These are phyloP conservation scores for Fusarium brevicatenulatum DNA, from an alignment of 2,329 filamentous ascomycete species.

Conservation along the genomic window DNA sequence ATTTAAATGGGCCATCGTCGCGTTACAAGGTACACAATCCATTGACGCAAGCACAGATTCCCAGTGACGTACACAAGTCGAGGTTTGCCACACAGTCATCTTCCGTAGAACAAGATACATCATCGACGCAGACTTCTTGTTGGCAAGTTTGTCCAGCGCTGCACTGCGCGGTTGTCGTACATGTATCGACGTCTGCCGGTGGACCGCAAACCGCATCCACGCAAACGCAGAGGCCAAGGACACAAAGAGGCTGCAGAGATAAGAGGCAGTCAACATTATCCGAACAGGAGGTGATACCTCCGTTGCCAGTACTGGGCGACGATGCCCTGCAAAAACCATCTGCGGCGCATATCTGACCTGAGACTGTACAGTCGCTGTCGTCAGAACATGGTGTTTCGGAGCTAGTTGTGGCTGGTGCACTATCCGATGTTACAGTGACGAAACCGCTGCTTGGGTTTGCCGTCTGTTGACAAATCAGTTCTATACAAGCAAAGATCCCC, in stretches of 20 bases:
- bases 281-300: neutral
- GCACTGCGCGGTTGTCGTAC: neutral
- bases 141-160: slow-evolving; percentile 2
- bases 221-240: slow-evolving; percentile 24
- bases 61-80: neutral
- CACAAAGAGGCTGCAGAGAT: slow-evolving; percentile 10
- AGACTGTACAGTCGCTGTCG: neutral
- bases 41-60: neutral
- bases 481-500: slow-evolving; percentile 9
- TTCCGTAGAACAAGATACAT: neutral
- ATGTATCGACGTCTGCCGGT: neutral
- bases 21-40: neutral
- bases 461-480: slow-evolving; percentile 7
- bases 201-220: slow-evolving; percentile 17
- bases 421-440: neutral
- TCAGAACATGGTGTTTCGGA: neutral
- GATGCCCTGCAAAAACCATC: neutral
- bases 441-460: slow-evolving; percentile 8
- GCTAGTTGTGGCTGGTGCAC: neutral
- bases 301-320: neutral
- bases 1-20: neutral
- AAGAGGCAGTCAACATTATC: slow-evolving; percentile 13
- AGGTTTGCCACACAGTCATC: neutral
- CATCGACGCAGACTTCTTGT: slow-evolving; percentile 1
- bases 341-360: slow-evolving; percentile 10